Evolutionary conservation across 352 stramenopile species (phyloP).

Genomic region (Globisporangium nunn): DNA sequence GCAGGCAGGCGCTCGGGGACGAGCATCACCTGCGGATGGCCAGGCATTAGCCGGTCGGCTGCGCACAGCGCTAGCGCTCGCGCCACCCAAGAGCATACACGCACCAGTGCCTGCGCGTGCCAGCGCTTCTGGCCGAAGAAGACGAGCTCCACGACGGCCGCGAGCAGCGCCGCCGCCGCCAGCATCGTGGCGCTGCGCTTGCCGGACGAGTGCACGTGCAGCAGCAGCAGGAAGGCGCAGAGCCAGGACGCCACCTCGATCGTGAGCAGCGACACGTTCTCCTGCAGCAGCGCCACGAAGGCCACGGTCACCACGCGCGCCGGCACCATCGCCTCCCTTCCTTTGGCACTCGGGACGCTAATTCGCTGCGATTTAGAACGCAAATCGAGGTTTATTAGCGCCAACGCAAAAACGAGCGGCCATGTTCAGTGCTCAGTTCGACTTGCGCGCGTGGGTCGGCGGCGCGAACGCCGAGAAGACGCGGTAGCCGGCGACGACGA

Average conservation of each 20-base stretch:
- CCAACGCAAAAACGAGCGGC: no score
- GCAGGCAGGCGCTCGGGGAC: constrained; percentile 42
- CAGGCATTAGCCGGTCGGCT: background rate
- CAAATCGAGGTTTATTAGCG: background rate
- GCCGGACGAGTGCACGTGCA: constrained; percentile 73
- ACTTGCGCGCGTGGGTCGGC: constrained; percentile 17
- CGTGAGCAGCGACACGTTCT: constrained; percentile 66
- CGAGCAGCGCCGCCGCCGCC: constrained; percentile 33
- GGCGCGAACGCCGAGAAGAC: constrained; percentile 18
- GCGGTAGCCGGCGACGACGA: constrained; percentile 40
- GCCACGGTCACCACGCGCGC: constrained; percentile 55
- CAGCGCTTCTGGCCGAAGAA: constrained; percentile 60
- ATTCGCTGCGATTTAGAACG: no score
- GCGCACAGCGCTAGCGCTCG: no score
- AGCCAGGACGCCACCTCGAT: constrained; percentile 59
- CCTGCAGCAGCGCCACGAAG: constrained; percentile 62
- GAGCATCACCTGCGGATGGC: constrained; percentile 37
- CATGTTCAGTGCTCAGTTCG: constrained; percentile 12
- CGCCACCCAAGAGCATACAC: background rate
- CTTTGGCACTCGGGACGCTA: no score
- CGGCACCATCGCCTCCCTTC: constrained; percentile 14
- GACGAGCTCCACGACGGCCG: constrained; percentile 52
- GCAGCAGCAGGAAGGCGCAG: constrained; percentile 53
- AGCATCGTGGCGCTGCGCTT: constrained; percentile 69
- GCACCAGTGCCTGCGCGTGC: constrained; percentile 59